These are phyloP conservation scores for Phytophthora hybrid DNA, from an alignment of 352 stramenopile species.

Conservation along the genomic window DNA sequence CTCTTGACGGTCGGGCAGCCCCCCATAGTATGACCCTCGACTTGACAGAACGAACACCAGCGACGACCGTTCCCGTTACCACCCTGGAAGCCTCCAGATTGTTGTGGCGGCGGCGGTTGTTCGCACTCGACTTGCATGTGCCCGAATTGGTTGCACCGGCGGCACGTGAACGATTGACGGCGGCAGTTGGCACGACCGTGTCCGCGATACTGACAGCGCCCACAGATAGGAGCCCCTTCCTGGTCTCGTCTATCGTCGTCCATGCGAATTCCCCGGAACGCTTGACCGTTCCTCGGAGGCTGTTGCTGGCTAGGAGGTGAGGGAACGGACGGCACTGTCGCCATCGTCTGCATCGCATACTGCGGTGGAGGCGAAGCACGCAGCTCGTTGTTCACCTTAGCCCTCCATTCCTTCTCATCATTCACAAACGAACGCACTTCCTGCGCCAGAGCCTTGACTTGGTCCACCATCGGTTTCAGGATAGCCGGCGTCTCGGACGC, in stretches of 20 bases:
- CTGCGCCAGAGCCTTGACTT: neutral
- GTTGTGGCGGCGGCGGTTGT: neutral
- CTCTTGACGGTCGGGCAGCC: neutral
- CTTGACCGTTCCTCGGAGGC: neutral
- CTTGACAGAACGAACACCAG: neutral
- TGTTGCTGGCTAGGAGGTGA: neutral
- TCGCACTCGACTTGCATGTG: neutral
- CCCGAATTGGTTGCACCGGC: neutral
- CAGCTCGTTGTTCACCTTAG: neutral
- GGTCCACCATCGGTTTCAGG: neutral
- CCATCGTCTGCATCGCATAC: neutral
- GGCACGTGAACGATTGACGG: neutral
- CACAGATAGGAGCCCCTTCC: neutral
- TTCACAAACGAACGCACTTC: neutral
- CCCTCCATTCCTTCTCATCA: neutral
- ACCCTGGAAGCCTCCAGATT: neutral
- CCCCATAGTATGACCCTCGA: neutral
- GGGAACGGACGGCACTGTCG: neutral
- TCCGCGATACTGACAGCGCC: neutral
- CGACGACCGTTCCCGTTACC: neutral
- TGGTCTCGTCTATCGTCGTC: neutral
- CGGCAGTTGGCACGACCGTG: neutral
- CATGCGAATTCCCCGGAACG: neutral
- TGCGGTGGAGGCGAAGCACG: neutral
- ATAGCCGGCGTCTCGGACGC: neutral